Percentiles rank a stretch among this genome's conserved stretches.
phyloP scores from a whole-genome alignment of 345 rosid species.

The Theobroma cacao region DNA sequence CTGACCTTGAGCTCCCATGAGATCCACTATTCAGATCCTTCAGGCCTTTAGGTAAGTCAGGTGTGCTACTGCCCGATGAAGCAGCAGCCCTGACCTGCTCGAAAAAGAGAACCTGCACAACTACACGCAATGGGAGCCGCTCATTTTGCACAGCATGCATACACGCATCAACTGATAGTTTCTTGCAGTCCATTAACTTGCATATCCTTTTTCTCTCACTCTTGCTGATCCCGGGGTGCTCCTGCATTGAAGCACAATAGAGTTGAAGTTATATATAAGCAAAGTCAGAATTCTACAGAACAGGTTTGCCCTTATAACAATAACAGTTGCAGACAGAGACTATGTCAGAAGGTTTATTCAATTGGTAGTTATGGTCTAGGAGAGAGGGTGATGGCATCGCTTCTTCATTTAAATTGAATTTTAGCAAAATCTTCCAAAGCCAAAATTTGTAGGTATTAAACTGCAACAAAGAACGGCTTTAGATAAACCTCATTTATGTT shows the following conservation, averaged over 20 bases:
- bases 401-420: background rate
- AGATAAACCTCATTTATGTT: background rate
- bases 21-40: conserved; percentile 55
- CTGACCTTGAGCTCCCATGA: conserved; percentile 68
- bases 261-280: background rate
- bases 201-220: conserved; percentile 80
- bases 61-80: conserved; percentile 81
- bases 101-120: conserved; percentile 78
- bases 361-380: background rate
- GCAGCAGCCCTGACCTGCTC: conserved; percentile 76
- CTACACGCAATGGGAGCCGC: conserved; percentile 73
- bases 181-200: conserved; percentile 86
- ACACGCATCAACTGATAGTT: conserved; percentile 79
- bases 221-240: conserved; percentile 70
- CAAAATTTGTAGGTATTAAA: background rate
- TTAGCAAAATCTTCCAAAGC: background rate
- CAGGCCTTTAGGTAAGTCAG: conserved; percentile 58
- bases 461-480: background rate
- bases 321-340: background rate
- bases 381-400: background rate
- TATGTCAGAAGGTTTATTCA: background rate
- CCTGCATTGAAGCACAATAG: conserved; percentile 38
- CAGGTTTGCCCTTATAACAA: background rate
- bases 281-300: background rate
- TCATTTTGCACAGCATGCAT: conserved; percentile 87